These are phyloP conservation scores for Zygoascus meyerae DNA, from an alignment of 1,139 yeast genomes.

Conservation along the genomic window DNA sequence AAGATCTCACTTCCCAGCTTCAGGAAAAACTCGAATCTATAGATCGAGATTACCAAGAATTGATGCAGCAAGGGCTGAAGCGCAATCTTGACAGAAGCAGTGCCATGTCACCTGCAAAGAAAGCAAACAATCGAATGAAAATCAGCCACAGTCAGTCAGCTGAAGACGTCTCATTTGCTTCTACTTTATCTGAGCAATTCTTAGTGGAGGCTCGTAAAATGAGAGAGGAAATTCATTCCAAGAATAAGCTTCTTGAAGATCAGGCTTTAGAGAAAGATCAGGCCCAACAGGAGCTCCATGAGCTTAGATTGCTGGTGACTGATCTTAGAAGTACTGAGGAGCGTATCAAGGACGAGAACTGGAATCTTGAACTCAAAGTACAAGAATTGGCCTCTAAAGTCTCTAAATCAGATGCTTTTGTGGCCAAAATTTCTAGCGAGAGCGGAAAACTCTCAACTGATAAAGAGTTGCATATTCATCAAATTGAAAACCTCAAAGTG, in stretches of 20 bases:
- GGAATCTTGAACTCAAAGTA: constrained; percentile 67
- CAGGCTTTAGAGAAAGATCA: constrained; percentile 42
- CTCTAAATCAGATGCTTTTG: constrained; percentile 23
- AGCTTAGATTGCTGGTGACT: constrained; percentile 1
- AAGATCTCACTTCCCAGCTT: constrained; percentile 9
- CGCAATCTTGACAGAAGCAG: neutral
- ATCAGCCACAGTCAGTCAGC: constrained; percentile 3
- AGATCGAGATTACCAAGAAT: constrained; percentile 19
- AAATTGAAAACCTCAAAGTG: constrained; percentile 29
- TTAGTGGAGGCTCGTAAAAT: constrained; percentile 73
- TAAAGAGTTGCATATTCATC: constrained; percentile 29
- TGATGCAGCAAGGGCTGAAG: constrained; percentile 9
- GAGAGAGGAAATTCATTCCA: constrained; percentile 51
- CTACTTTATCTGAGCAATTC: constrained; percentile 75
- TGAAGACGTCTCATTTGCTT: constrained; percentile 66
- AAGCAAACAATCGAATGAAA: neutral
- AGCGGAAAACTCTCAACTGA: constrained; percentile 25
- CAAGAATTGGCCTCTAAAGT: constrained; percentile 46
- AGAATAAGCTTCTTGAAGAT: constrained; percentile 42
- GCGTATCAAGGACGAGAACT: constrained; percentile 59
- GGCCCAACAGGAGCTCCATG: constrained; percentile 35
- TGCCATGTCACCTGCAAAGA: neutral
- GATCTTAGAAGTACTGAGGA: constrained; percentile 25
- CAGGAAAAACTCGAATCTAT: constrained; percentile 15
- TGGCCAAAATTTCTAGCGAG: constrained; percentile 27